A percentile compares a stretch with the other conserved stretches of the same genome.
These are phyloP conservation scores for Daldinia caldariorum DNA, from an alignment of 495 filamentous ascomycete species.

Conservation along the genomic window DNA sequence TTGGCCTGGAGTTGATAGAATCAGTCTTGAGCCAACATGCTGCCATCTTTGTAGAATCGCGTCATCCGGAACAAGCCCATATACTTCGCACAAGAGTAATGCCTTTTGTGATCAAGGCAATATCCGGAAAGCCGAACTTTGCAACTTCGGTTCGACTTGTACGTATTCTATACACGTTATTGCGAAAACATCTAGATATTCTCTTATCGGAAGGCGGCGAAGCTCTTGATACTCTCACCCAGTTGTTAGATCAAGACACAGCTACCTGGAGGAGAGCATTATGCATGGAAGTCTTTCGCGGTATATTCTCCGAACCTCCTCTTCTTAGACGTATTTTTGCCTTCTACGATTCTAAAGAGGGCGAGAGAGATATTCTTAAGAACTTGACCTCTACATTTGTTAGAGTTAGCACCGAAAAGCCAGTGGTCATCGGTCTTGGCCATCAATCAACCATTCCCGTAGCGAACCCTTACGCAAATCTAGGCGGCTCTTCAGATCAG, in stretches of 20 bases:
- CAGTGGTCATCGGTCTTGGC: constrained; percentile 83
- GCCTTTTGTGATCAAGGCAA: constrained; percentile 78
- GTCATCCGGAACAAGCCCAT: constrained; percentile 82
- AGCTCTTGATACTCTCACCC: constrained; percentile 83
- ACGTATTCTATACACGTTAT: constrained; percentile 80
- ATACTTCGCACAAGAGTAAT: constrained; percentile 82
- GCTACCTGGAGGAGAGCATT: constrained; percentile 84
- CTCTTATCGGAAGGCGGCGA: constrained; percentile 84
- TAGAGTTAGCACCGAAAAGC: constrained; percentile 88
- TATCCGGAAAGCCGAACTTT: constrained; percentile 83
- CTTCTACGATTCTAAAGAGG: constrained; percentile 77
- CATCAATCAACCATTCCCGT: constrained; percentile 83
- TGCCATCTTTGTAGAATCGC: constrained; percentile 68
- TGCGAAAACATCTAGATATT: constrained; percentile 78
- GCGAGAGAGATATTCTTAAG: constrained; percentile 78
- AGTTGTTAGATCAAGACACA: constrained; percentile 86
- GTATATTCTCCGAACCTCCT: constrained; percentile 79
- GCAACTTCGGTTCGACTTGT: constrained; percentile 82
- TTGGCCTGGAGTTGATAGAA: constrained; percentile 91
- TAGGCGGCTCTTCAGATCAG: constrained; percentile 70
- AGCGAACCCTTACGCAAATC: constrained; percentile 52
- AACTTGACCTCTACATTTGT: constrained; percentile 86
- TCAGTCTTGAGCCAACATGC: constrained; percentile 86
- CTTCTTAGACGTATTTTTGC: constrained; percentile 83
- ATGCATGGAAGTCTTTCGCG: constrained; percentile 90